phyloP scores from a whole-genome alignment of 2,329 filamentous ascomycete species.

The Dryadomyces quercus-mongolicae region DNA sequence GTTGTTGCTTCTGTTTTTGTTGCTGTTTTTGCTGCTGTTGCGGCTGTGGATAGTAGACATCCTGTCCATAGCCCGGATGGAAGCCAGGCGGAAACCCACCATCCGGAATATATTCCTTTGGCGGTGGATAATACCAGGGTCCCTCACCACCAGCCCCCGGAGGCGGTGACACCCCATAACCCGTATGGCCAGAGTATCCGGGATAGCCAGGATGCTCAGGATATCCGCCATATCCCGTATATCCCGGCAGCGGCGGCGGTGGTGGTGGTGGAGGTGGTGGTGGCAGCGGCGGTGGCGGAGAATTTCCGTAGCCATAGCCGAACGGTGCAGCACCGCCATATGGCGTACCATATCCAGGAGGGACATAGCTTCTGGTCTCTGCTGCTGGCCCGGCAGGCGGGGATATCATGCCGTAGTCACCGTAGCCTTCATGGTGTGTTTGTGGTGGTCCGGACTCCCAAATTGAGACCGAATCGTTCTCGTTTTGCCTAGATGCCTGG shows the following conservation, averaged over 20 bases:
- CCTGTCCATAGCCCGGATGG: neutral
- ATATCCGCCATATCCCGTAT: no score
- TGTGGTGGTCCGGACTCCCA: neutral
- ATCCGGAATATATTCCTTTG: no score
- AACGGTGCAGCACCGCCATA: neutral
- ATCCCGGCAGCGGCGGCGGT: no score
- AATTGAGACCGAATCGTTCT: constrained; percentile 1
- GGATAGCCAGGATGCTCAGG: no score
- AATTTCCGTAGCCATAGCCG: no score
- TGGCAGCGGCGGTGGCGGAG: no score
- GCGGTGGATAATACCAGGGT: no score
- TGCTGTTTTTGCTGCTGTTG: neutral
- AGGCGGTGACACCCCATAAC: no score
- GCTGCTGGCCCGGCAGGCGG: no score
- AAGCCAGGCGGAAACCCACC: neutral
- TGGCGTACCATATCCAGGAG: neutral
- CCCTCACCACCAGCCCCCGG: no score
- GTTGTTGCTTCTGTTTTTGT: neutral
- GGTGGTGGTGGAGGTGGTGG: no score
- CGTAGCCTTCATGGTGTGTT: neutral
- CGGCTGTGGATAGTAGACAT: neutral
- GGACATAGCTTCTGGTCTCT: neutral
- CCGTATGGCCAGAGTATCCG: no score
- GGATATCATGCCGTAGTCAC: neutral
- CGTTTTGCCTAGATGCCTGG: constrained; percentile 4